A percentile compares a stretch with the other conserved stretches of the same genome.
phyloP scores from a whole-genome alignment of 768 basidiomycete species.

The Pleurotus cornucopiae region DNA sequence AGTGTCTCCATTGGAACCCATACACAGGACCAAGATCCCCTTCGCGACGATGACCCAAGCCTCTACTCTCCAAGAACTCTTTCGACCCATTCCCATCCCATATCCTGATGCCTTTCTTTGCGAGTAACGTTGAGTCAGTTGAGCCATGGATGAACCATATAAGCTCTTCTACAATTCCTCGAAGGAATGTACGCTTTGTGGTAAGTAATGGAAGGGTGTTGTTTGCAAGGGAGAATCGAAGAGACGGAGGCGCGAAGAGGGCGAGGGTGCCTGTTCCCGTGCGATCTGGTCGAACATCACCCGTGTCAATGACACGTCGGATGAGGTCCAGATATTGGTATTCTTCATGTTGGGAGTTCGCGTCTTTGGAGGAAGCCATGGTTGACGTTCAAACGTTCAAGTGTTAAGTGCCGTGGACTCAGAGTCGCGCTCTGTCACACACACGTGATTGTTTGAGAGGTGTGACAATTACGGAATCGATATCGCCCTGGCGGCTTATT shows the following conservation, averaged over 20 bases:
- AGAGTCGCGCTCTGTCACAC: neutral
- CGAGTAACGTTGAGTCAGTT: constrained; percentile 76
- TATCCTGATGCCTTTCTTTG: constrained; percentile 84
- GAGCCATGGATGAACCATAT: constrained; percentile 89
- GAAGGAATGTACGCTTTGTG: constrained; percentile 90
- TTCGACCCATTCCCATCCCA: constrained; percentile 97
- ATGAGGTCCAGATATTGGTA: constrained; percentile 87
- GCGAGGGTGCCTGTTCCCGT: constrained; percentile 94
- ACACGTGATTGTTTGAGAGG: neutral
- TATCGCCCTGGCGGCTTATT: too few species aligned
- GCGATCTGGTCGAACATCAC: constrained; percentile 81
- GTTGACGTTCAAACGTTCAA: neutral
- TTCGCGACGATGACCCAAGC: constrained; percentile 77
- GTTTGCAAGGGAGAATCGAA: constrained; percentile 84
- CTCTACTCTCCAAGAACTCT: constrained; percentile 80
- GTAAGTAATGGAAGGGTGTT: constrained; percentile 83
- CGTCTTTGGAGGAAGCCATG: neutral
- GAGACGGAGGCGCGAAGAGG: constrained; percentile 83
- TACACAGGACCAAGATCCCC: constrained; percentile 97
- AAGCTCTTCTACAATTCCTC: constrained; percentile 90
- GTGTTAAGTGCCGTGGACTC: neutral
- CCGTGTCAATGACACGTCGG: constrained; percentile 64
- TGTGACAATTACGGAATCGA: too few species aligned
- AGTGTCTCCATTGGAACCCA: constrained; percentile 96
- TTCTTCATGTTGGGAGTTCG: constrained; percentile 61